phyloP scores from a whole-genome alignment of 495 filamentous ascomycete genomes.

The Aspergillus mulundensis region DNA sequence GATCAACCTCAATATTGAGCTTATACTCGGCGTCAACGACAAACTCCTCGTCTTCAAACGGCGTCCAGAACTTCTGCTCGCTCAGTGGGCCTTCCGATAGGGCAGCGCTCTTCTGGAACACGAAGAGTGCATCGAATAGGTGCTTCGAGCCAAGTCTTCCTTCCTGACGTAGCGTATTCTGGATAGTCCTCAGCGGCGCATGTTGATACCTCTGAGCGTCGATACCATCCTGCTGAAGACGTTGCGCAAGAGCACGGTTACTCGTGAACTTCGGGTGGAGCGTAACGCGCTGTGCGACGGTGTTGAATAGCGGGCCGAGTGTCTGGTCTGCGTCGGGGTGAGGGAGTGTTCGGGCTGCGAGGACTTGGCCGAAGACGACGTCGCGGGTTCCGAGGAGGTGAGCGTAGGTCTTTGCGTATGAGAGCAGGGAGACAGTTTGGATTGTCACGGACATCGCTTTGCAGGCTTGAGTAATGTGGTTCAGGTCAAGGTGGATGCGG shows the following conservation, averaged over 20 bases:
- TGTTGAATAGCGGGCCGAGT: conserved; percentile 89
- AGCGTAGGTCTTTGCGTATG: conserved; percentile 61
- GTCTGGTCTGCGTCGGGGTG: conserved; percentile 61
- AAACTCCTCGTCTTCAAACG: conserved; percentile 57
- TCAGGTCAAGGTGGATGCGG: conserved; percentile 29
- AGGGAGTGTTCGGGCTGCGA: conserved; percentile 63
- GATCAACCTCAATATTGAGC: conserved; percentile 25
- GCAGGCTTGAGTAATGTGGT: conserved; percentile 43
- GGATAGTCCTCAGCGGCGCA: conserved; percentile 37
- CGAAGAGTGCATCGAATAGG: conserved; percentile 82
- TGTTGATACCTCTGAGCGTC: conserved; percentile 55
- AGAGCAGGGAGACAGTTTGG: conserved; percentile 69
- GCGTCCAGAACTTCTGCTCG: conserved; percentile 48
- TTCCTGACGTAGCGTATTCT: conserved; percentile 24
- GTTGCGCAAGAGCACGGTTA: conserved; percentile 47
- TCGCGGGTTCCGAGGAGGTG: conserved; percentile 60
- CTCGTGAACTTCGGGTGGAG: conserved; percentile 34
- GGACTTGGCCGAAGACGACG: conserved; percentile 68
- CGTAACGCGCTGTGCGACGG: conserved; percentile 56
- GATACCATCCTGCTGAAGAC: conserved; percentile 58
- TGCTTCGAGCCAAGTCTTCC: conserved; percentile 21
- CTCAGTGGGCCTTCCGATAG: conserved; percentile 16
- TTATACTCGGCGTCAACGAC: conserved; percentile 62
- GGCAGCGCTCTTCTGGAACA: conserved; percentile 60
- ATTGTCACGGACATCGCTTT: conserved; percentile 65